Base-by-base conservation (phyloP, 768 basidiomycete genomes). In the Suillus decipiens region DNA sequence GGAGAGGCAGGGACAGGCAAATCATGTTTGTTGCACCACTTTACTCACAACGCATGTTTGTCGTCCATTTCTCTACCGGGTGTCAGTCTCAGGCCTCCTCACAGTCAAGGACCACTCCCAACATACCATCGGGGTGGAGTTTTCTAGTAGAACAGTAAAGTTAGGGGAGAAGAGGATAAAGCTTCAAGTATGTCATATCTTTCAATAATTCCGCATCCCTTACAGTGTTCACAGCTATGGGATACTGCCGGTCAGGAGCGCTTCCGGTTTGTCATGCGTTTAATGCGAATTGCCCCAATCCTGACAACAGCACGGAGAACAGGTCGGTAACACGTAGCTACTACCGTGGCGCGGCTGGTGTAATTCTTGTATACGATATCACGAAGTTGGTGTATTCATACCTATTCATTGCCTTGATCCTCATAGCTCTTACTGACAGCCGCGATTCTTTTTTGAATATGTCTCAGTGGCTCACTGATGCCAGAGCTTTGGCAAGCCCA, bases 121-220 rank as follows among this genome's bases (percentile, higher is more conserved):
- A 78, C 97, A 99, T 75, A 99, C 97, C 15, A 99, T 99, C 63
- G 97, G 96, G 11, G 97, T 99, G 34, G 97, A 99, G 73, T 99
- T 99, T 74, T 95, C 95, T 19, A 96, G 95, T 73, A 83, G 95
- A 68, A 95, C 95, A 0, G 87, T 99, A 64, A 90, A 90, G 70
- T 83, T 99, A 28, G 96, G 93, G 59, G 95, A 97, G 81, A 93
- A 95, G 78, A 86, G 90, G 67, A 94, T 97, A 68, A 98, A 97
- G 76, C 84, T 98, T 43, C 96, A 98, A 87, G 95, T 95, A 53
- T 66, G 84, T 70, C 15, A 55, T 59, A 11, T 45, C 63, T 42
- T 61, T 63, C 55, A 34, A 36, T 65, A 22, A 50, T 39, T 48
- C 53, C 61, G 68, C 63, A 69, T 64, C 50, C 67, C 67, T 64